phyloP scores from a whole-genome alignment of 2,329 filamentous ascomycete genomes.

The Monosporascus sp. region DNA sequence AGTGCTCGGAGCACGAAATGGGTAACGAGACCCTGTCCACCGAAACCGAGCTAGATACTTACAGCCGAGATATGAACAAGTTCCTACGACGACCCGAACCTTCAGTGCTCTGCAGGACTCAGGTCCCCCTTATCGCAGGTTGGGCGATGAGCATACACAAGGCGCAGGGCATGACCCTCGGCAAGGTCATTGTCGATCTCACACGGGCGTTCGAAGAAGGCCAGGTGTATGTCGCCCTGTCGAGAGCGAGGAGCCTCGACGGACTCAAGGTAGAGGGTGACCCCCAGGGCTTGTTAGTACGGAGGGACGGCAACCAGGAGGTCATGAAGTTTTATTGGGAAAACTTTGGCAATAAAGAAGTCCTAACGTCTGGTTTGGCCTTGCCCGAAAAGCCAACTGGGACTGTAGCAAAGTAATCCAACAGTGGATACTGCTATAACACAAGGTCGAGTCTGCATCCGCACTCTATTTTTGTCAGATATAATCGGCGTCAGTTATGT shows the following conservation, averaged over 20 bases:
- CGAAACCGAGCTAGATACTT: slow-evolving; percentile 21
- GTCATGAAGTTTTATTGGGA: slow-evolving; percentile 20
- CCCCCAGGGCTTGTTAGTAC: slow-evolving; percentile 9
- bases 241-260: slow-evolving; percentile 41
- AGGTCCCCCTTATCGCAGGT: slow-evolving; percentile 49
- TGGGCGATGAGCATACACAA: slow-evolving; percentile 59
- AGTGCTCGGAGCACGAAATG: slow-evolving; percentile 39
- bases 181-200: slow-evolving; percentile 48
- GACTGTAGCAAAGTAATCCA: no score
- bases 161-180: slow-evolving; percentile 53
- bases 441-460: no score
- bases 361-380: no score
- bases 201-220: slow-evolving; percentile 43
- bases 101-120: slow-evolving; percentile 40
- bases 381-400: no score
- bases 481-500: no score
- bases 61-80: slow-evolving; percentile 19
- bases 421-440: no score
- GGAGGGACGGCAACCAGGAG: slow-evolving; percentile 15
- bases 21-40: slow-evolving; percentile 24
- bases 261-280: slow-evolving; percentile 34
- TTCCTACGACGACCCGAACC: no score
- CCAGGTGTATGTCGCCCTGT: slow-evolving; percentile 55
- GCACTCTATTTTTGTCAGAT: no score
- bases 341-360: slow-evolving; percentile 11